phyloP scores from a whole-genome alignment of 1,284 basidiomycete genomes.

The Moesziomyces globuligerus region DNA sequence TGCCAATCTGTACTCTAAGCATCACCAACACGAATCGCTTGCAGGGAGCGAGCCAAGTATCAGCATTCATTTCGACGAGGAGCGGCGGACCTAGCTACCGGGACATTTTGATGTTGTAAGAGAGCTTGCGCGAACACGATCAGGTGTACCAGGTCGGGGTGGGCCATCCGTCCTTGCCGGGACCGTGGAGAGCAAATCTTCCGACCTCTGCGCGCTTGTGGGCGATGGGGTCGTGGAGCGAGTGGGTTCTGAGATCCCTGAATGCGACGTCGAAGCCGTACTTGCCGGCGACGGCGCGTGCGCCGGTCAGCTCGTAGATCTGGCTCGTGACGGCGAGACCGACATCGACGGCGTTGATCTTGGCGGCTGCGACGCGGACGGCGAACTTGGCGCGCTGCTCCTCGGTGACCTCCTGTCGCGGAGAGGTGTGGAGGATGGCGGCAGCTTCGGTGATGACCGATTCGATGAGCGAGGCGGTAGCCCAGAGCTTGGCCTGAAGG shows the following conservation, averaged over 20 bases:
- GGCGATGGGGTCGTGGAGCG: constrained; percentile 66
- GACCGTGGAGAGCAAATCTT: constrained; percentile 55
- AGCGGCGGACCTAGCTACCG: too few species aligned
- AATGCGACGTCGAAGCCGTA: constrained; percentile 62
- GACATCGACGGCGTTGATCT: constrained; percentile 62
- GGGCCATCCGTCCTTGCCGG: constrained; percentile 59
- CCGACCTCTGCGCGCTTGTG: constrained; percentile 65
- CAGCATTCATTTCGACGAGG: background rate
- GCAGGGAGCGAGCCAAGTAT: too few species aligned
- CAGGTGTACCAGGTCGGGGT: constrained; percentile 60
- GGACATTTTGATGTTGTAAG: too few species aligned
- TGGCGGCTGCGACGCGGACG: constrained; percentile 64
- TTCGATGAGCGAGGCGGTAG: constrained; percentile 63
- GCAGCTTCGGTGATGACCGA: constrained; percentile 44
- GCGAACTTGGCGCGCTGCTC: constrained; percentile 64
- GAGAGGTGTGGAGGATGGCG: constrained; percentile 46
- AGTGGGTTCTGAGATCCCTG: constrained; percentile 59
- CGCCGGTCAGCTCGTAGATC: constrained; percentile 65
- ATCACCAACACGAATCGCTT: background rate
- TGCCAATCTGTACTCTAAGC: constrained; percentile 1
- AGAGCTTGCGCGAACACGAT: too few species aligned
- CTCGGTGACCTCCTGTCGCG: constrained; percentile 53
- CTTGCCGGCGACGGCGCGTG: constrained; percentile 62
- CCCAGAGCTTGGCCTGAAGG: constrained; percentile 65
- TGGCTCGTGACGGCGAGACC: constrained; percentile 64